Evolutionary conservation across 768 basidiomycete species (phyloP), one percentile per base, ranked within the genome.

Genomic region (Lactifluus piperatus): DNA sequence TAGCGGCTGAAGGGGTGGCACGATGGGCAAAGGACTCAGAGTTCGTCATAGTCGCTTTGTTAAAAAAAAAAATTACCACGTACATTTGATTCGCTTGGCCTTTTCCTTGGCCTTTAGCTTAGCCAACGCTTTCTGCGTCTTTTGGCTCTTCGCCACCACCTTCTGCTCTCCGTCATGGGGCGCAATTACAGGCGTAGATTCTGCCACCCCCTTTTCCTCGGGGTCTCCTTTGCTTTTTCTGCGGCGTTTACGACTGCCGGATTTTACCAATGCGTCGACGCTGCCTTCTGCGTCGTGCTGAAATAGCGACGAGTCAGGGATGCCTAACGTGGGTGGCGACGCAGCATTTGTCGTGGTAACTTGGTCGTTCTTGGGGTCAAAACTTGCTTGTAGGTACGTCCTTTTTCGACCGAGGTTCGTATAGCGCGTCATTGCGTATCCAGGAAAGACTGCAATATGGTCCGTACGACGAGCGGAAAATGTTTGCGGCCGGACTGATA

Each of bases 371-470:
- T 67, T 64, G 9, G 65, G 58, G 22, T 69, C 65, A 63, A 86
- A 81, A 0, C 80, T 82, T 14, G 87, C 84, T 60, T 90, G 76
- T 14, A 89, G 62, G 66, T 88, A 82, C 5, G 82, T 84, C 51
- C 88, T 74, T 68, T 91, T 91, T 54, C 79, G 77, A n/a, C 83
- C 84, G 69, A 90, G 78, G 64, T 81, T 83, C 9, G 89, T 88
- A 57, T 83, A 73, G 44, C 88, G 81, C 14, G 88, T 89, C 88
- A 91, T 90, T n/a, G 47, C 32, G n/a, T 22, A n/a, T n/a, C n/a
- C n/a, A n/a, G n/a, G n/a, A n/a, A n/a, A n/a, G n/a, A n/a, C n/a
- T n/a, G n/a, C n/a, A n/a, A n/a, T n/a, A n/a, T n/a, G n/a, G n/a
- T n/a, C n/a, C n/a, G n/a, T n/a, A n/a, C n/a, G n/a, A n/a, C n/a